Base-by-base conservation (phyloP, 2,329 filamentous ascomycete genomes). In the Cladosporium sp. region DNA sequence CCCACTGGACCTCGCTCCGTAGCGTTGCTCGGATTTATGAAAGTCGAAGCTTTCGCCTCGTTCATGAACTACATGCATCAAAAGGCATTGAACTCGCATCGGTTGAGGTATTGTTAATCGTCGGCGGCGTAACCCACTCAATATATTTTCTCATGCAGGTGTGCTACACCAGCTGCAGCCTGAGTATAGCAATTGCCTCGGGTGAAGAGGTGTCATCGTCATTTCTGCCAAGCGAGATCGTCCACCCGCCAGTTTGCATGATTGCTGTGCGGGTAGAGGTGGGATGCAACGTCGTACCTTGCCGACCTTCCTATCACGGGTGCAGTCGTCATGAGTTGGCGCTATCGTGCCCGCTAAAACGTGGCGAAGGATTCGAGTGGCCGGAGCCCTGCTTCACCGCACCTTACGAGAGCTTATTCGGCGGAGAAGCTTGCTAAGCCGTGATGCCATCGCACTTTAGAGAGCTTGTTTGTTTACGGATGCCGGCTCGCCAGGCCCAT, bases 241-340 rank as follows among this genome's bases (percentile, higher is more conserved):
- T 58, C 21, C 16, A 40, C 16, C 57, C 44, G 26, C 18, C 16
- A 52, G 31, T 53, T 23, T 53, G 31, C 46, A 53, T 21, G 10
- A 26, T 14, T 46, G 28, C 58, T 31, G 33, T 28, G 59, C 44
- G 29, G 59, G 35, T n/a, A 49, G 31, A 18, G 14, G 12, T 26
- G 6, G 57, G 59, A 62, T 62, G 59, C 59, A 62, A 62, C 59
- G 59, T 62, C 31, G 46, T 53, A 62, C 44, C 40, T 62, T 53
- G 59, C 52, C 44, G 37, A 62, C 40, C 59, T 62, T 62, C 59
- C 46, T 62, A 49, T 52, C 29, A 40, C 21, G n/a, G 29, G 21
- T 23, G 28, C 49, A 29, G 44, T 61, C 58, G 58, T 60, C 57
- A 60, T 61, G n/a, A 14, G 14, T 28, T 2, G 33, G 23, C 44